Evolutionary conservation across 208 protist species (phyloP), one percentile per base, ranked within the genome.

Genomic region (Leishmania aethiopica): DNA sequence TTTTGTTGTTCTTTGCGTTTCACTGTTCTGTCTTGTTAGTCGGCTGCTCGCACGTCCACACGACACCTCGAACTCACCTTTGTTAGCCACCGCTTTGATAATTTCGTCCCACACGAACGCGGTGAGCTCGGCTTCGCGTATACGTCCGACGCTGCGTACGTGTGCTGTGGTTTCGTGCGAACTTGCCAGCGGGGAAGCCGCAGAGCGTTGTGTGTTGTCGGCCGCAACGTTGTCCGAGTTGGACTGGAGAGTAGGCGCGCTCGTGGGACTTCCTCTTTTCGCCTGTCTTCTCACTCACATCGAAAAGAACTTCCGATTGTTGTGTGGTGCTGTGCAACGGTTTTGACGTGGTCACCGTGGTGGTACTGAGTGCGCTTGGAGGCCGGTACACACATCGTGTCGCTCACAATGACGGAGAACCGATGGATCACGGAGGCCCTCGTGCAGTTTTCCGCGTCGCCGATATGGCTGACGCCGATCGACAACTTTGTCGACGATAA

Each of bases 401-500:
- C 22, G 1, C 37, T 51, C 66, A 81, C 57, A 2, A 91, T 92
- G 86, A 22, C 77, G 25, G 88, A 92, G 51, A 89, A 90, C 35
- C 84, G 81, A 42, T 97, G 93, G 93, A 91, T 98, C 25, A 88
- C 91, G 3, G 94, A 98, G 80, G 87, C 90, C 1, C 84, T 98
- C 71, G 80, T 98, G 19, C 93, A 97, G 84, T 98, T 97, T 73
- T 88, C 93, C 1, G 85, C 84, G 47, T 97, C 93, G 25, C 96
- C 97, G 28, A 60, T 97, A 22, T 98, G 97, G 95, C 75, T 84
- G 28, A 91, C 88, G 40, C 96, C 94, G 2, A 89, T 98, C 22
- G 88, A 96, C 53, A 91, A 95, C 82, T 99, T 98, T 88, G 85
- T 98, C 42, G 97, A 99, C 81, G 96, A 98, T 11, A 93, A 98